These are phyloP conservation scores for Haplographium delicatum DNA, from an alignment of 495 filamentous ascomycete species.

Conservation along the genomic window DNA sequence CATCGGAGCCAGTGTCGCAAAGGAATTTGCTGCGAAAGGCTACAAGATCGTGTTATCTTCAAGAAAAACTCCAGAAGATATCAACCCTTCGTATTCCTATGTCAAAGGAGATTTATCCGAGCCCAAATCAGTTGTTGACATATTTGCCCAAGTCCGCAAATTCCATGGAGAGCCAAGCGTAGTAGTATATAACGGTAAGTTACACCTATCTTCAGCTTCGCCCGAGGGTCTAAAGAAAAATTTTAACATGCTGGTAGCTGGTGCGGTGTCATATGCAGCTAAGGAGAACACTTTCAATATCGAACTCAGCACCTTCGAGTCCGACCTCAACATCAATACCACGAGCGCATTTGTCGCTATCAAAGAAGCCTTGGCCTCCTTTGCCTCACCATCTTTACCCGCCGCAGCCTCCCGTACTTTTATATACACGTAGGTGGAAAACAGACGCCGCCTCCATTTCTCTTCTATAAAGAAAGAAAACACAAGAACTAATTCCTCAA, in stretches of 20 bases:
- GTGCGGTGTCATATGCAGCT: constrained; percentile 15
- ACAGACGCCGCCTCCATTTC: too few species aligned
- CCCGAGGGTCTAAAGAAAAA: not conserved
- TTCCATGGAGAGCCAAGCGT: constrained; percentile 37
- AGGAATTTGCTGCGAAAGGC: constrained; percentile 37
- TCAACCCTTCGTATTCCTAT: too few species aligned
- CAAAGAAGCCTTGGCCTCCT: constrained; percentile 37
- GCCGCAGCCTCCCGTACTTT: constrained; percentile 35
- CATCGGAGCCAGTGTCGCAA: constrained; percentile 32
- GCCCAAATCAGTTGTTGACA: constrained; percentile 29
- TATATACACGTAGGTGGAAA: too few species aligned
- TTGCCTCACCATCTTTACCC: constrained; percentile 35
- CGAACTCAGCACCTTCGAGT: constrained; percentile 30
- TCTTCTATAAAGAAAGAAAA: too few species aligned
- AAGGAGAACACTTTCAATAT: constrained; percentile 31
- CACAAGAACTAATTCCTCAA: too few species aligned
- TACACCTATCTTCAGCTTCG: constrained; percentile 12
- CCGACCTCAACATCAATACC: constrained; percentile 38
- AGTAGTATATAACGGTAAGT: constrained; percentile 46
- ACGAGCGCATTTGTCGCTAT: constrained; percentile 39
- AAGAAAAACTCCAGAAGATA: constrained; percentile 28
- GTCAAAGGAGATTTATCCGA: constrained; percentile 38
- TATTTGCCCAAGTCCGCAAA: constrained; percentile 35
- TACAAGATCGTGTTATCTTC: constrained; percentile 38
- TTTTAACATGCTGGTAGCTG: constrained; percentile 6